A percentile compares a stretch with the other conserved stretches of the same genome.
Conservation (phyloP, 805 yeast genomes). For the Tetrapisispora arboricola region DNA sequence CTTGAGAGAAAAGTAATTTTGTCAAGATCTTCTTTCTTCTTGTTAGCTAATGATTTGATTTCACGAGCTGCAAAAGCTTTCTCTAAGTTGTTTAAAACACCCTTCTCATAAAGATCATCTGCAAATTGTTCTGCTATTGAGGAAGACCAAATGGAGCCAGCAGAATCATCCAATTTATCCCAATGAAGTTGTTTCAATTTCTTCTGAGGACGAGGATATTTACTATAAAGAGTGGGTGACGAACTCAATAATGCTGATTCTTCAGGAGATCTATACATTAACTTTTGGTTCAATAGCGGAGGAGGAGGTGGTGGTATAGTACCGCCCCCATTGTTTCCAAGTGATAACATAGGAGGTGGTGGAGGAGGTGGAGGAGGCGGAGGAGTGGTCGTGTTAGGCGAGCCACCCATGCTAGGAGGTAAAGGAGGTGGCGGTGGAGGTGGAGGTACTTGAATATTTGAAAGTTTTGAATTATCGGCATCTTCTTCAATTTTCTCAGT, state of each 20-base stretch:
- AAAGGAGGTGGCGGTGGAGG: constrained; percentile 19
- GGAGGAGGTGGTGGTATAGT: constrained; percentile 30
- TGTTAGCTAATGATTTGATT: constrained; percentile 38
- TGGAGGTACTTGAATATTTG: constrained; percentile 5
- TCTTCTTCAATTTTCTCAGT: not conserved
- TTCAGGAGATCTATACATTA: constrained; percentile 3
- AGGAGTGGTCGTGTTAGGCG: constrained; percentile 10
- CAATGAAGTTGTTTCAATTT: constrained; percentile 92
- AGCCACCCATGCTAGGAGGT: constrained; percentile 10
- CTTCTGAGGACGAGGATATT: constrained; percentile 56
- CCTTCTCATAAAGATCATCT: constrained; percentile 58
- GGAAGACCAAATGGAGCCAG: constrained; percentile 77
- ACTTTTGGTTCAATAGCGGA: constrained; percentile 8
- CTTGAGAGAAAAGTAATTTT: constrained; percentile 66
- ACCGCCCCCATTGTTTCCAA: constrained; percentile 25
- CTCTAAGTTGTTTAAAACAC: constrained; percentile 77
- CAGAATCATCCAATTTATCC: constrained; percentile 83
- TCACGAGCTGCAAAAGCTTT: constrained; percentile 80
- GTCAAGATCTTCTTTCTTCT: constrained; percentile 37
- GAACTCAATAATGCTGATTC: constrained; percentile 28
- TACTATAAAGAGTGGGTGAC: constrained; percentile 33
- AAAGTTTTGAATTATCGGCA: too few relatives aligned
- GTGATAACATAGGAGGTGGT: constrained; percentile 27
- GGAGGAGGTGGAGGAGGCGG: constrained; percentile 17
- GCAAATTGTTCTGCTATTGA: constrained; percentile 47